These are phyloP conservation scores for Talaromyces adpressus DNA, from an alignment of 495 filamentous ascomycete species.

Conservation along the genomic window DNA sequence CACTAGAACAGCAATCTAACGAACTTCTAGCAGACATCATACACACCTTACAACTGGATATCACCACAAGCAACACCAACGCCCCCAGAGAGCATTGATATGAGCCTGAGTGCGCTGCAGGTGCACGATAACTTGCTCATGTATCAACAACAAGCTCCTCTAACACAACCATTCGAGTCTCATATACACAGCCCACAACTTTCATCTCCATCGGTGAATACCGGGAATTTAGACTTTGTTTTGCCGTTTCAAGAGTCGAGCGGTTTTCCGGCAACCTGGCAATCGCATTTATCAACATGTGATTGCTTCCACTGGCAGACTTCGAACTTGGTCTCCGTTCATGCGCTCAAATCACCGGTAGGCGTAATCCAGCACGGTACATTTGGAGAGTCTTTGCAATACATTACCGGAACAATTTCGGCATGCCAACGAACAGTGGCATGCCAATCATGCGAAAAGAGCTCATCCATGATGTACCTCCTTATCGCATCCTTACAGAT, in stretches of 20 bases:
- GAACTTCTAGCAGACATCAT: background rate
- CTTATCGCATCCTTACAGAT: conserved; percentile 4
- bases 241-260: background rate
- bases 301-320: conserved; percentile 7
- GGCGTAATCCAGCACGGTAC: background rate
- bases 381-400: conserved; percentile 1
- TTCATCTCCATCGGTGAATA: background rate
- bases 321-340: background rate
- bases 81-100: conserved; percentile 5
- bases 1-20: no score
- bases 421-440: background rate
- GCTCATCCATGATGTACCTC: background rate
- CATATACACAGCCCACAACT: background rate
- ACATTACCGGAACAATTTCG: background rate
- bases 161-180: background rate
- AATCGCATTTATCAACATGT: background rate
- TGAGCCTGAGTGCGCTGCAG: background rate
- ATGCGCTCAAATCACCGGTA: background rate
- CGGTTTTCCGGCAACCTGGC: background rate
- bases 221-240: background rate
- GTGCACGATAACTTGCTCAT: background rate
- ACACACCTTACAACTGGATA: background rate
- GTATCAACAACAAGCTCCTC: background rate
- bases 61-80: conserved; percentile 2
- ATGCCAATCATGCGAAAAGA: conserved; percentile 5